phyloP scores from a whole-genome alignment of 2,329 filamentous ascomycete genomes.

The Penicillium vulpinum region DNA sequence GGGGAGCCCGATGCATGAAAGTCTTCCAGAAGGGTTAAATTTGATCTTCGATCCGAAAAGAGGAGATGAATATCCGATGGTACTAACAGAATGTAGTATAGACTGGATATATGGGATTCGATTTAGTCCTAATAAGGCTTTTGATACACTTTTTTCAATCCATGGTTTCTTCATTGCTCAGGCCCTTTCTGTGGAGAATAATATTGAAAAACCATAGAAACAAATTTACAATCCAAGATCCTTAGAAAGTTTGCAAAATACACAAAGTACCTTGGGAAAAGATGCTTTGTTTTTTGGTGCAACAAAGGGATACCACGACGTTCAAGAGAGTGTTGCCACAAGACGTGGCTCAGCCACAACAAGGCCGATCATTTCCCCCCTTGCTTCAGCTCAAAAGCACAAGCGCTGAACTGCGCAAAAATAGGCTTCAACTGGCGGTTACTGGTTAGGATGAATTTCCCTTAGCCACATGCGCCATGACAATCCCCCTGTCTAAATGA shows the following conservation, averaged over 20 bases:
- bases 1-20: constrained; percentile 7
- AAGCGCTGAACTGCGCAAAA: neutral
- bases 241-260: too few relatives aligned
- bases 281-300: neutral
- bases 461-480: constrained; percentile 8
- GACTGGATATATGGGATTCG: neutral
- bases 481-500: neutral
- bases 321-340: constrained; percentile 2
- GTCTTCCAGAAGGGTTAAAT: constrained; percentile 3
- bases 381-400: constrained; percentile 1
- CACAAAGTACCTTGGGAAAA: too few relatives aligned
- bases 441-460: neutral
- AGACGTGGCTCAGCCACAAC: constrained; percentile 1
- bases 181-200: neutral
- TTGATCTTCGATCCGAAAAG: neutral
- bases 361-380: constrained; percentile 4
- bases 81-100: neutral
- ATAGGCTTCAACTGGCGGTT: neutral
- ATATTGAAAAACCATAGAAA: too few relatives aligned
- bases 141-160: neutral
- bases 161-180: neutral
- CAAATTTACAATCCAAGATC: too few relatives aligned
- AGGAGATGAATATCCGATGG: neutral
- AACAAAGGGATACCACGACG: neutral
- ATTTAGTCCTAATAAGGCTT: neutral